Evolutionary conservation across 352 stramenopile species (phyloP), one percentile per base, ranked within the genome.

Genomic region (Thraustochytrium striatum): DNA sequence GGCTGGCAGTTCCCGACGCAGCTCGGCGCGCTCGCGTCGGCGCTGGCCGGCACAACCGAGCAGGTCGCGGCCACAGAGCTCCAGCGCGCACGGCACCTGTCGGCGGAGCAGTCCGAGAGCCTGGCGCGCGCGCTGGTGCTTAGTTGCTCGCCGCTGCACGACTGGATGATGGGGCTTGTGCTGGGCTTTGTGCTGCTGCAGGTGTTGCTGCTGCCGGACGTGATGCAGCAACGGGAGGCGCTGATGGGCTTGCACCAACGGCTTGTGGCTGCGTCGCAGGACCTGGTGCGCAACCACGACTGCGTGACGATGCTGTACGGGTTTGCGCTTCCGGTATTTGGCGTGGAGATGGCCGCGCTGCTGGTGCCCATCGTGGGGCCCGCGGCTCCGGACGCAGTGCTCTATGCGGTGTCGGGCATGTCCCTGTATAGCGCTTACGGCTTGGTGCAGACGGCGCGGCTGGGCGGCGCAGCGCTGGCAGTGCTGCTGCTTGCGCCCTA

Each of bases 131-230:
- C 16, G 25, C 16, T 55, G 47, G 47, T 21, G 25, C 16, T 55
- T 16, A 21, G 16, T 55, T 16, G 16, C 9, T 75, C 65, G n/a
- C 65, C 65, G 13, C 30, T 75, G 35, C 65, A 75, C 50, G 65
- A 75, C 30, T 75, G 65, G 65, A 75, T 50, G 43, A 38, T 75
- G 21, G 65, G 65, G 0, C 1, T 65, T 3, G 52, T 41, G 7
- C 30, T 70, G 19, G 52, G 11, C 28, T 5, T 75, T 1, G 61
- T 75, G 19, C 0, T 72, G 2, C 30, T 7, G 7, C 7, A 16
- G 32, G 35, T 0, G 28, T n/a, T 75, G 1, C 41, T 65, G 28
- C 30, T 38, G 21, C 65, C 65, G 11, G 65, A 75, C 25, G 44
- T 38, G 5, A 16, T 75, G 3, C 11, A 16, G 25, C 41, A 75